Evolutionary conservation across 192 early-diverging fungal genomes (phyloP).

Genomic region (Coemansia guatemalensis): DNA sequence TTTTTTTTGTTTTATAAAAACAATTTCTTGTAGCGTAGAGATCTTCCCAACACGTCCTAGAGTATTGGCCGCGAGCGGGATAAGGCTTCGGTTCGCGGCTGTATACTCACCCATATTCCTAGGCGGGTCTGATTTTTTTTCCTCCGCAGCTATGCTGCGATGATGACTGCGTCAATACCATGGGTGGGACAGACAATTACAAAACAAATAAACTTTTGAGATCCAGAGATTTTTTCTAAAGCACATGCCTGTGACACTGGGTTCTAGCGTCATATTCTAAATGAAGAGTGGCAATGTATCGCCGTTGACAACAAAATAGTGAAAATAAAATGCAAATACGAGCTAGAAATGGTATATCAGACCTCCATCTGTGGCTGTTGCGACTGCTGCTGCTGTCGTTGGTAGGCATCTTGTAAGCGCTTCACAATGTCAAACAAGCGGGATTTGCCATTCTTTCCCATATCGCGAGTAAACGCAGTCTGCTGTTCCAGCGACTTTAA

Average conservation of each 20-base stretch:
- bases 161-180: slow-evolving; percentile 52
- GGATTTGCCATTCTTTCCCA: slow-evolving; percentile 51
- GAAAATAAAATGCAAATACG: not conserved
- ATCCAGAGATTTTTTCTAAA: not conserved
- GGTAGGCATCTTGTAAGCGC: slow-evolving; percentile 11
- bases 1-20: not conserved
- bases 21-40: not conserved
- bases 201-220: slow-evolving; percentile 2
- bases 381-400: not conserved
- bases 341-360: not conserved
- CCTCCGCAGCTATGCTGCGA: slow-evolving; percentile 31
- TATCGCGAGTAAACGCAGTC: slow-evolving; percentile 47
- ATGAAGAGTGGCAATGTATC: too few species aligned
- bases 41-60: slow-evolving; percentile 47
- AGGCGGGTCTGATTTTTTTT: slow-evolving; percentile 34
- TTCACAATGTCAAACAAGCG: slow-evolving; percentile 39
- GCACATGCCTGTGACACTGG: too few species aligned
- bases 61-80: slow-evolving; percentile 31
- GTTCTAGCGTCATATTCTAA: too few species aligned
- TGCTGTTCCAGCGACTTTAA: slow-evolving; percentile 21
- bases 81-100: slow-evolving; percentile 31
- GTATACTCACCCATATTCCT: slow-evolving; percentile 52
- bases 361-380: not conserved
- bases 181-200: slow-evolving; percentile 27
- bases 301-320: not conserved